These are phyloP conservation scores for Schwanniomyces polymorphus DNA, from an alignment of 805 yeast genomes.

Conservation along the genomic window DNA sequence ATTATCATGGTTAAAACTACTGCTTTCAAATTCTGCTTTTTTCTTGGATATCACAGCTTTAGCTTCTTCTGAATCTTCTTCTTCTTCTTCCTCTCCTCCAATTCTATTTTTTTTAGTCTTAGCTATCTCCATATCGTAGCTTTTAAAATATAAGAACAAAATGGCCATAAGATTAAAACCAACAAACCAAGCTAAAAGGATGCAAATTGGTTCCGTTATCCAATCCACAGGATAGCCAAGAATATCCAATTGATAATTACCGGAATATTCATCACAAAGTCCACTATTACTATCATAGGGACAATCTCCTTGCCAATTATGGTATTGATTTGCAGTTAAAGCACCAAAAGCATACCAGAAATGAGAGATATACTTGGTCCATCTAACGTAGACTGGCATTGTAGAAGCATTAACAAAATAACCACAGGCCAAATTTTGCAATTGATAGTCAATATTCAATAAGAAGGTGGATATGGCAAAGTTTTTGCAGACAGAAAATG, in stretches of 20 bases:
- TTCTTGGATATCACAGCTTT: not conserved
- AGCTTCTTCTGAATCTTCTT: slow-evolving; percentile 10
- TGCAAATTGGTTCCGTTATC: slow-evolving; percentile 64
- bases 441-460: slow-evolving; percentile 64
- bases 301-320: slow-evolving; percentile 62
- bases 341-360: slow-evolving; percentile 81
- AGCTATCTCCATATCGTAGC: slow-evolving; percentile 55
- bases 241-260: slow-evolving; percentile 50
- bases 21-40: not conserved
- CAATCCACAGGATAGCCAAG: slow-evolving; percentile 67
- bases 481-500: slow-evolving; percentile 59
- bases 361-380: slow-evolving; percentile 78
- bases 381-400: slow-evolving; percentile 82
- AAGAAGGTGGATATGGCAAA: slow-evolving; percentile 61
- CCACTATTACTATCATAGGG: slow-evolving; percentile 23
- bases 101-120: slow-evolving; percentile 31
- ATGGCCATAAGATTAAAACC: slow-evolving; percentile 54
- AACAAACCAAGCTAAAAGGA: slow-evolving; percentile 56
- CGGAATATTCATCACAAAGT: slow-evolving; percentile 47
- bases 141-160: slow-evolving; percentile 45
- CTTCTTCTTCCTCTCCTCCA: slow-evolving; percentile 23
- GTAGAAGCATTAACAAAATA: slow-evolving; percentile 70
- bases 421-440: slow-evolving; percentile 79
- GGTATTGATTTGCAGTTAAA: slow-evolving; percentile 61
- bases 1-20: not conserved